Percentiles rank a stretch among this genome's conserved stretches.
Evolutionary conservation across 306 rosid species (phyloP).

Genomic region (Quercus berberidifolia): DNA sequence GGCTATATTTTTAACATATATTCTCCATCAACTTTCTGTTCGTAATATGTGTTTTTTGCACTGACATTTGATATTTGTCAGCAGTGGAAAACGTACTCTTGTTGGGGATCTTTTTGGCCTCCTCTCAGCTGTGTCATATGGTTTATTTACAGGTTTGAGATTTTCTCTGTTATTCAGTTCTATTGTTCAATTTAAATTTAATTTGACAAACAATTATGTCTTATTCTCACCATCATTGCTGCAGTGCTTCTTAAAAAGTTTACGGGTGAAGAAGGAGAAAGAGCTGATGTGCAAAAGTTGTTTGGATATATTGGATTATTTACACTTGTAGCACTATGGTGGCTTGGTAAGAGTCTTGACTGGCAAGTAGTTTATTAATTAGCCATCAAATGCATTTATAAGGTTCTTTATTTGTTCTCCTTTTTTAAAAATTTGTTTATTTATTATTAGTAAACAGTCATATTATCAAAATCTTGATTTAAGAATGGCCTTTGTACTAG

Average conservation of each 20-base stretch:
- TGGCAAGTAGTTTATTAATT: conserved; percentile 7
- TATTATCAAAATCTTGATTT: not conserved
- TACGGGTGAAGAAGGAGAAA: conserved; percentile 90
- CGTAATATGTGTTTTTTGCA: conserved; percentile 33
- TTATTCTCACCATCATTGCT: conserved; percentile 4
- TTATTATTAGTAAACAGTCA: not conserved
- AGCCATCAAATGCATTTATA: not conserved
- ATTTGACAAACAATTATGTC: conserved; percentile 9
- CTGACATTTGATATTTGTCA: conserved; percentile 54
- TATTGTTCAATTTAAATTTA: not conserved
- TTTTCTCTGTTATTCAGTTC: conserved; percentile 10
- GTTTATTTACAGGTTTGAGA: conserved; percentile 76
- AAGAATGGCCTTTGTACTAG: not conserved
- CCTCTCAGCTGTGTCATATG: conserved; percentile 88
- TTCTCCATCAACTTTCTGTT: conserved; percentile 26
- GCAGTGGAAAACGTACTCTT: conserved; percentile 72
- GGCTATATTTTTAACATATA: conserved; percentile 7
- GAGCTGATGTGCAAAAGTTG: conserved; percentile 88
- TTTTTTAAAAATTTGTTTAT: not conserved
- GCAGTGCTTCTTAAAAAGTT: conserved; percentile 84
- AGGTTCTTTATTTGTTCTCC: not conserved
- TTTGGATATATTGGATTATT: conserved; percentile 97
- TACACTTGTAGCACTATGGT: conserved; percentile 82
- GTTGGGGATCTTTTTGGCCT: conserved; percentile 93
- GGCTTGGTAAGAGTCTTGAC: conserved; percentile 67